A percentile compares a stretch with the other conserved stretches of the same genome.
These are phyloP conservation scores for Leishmania tarentolae DNA, from an alignment of 208 protist genomes.

Conservation along the genomic window DNA sequence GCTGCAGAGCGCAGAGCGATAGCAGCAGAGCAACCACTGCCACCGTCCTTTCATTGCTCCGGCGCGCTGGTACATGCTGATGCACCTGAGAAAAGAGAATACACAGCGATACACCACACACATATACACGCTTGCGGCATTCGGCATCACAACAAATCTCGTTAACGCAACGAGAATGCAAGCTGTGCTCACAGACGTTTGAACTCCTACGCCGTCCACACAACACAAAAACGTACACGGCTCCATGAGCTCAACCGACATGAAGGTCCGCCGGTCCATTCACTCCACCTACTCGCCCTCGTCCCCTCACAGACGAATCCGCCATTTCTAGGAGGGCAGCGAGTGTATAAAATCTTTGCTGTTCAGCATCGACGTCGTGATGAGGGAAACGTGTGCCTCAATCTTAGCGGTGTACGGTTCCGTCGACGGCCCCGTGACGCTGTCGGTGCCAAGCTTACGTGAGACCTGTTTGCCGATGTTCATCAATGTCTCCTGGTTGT, in stretches of 20 bases:
- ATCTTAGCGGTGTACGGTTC: conserved; percentile 86
- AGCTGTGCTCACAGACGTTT: neutral
- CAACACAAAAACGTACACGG: neutral
- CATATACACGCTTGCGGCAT: neutral
- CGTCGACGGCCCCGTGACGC: conserved; percentile 27
- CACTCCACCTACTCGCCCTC: neutral
- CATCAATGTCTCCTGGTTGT: conserved; percentile 82
- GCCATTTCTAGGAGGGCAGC: conserved; percentile 25
- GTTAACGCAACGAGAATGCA: neutral
- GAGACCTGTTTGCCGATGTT: conserved; percentile 75
- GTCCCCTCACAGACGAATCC: neutral
- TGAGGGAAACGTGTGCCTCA: conserved; percentile 69
- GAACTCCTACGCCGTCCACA: neutral
- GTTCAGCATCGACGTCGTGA: conserved; percentile 82
- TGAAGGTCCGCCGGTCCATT: neutral
- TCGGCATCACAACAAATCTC: neutral
- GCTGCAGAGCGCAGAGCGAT: neutral
- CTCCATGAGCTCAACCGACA: neutral
- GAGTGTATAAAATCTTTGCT: conserved; percentile 79
- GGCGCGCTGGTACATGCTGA: neutral
- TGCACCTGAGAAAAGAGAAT: neutral
- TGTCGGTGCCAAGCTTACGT: conserved; percentile 39
- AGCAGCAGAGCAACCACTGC: neutral
- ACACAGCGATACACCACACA: conserved; percentile 3
- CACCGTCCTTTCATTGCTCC: neutral